A percentile compares a stretch with the other conserved stretches of the same genome.
phyloP scores from a whole-genome alignment of 495 filamentous ascomycete species.

The Hypoxylon fuscum region DNA sequence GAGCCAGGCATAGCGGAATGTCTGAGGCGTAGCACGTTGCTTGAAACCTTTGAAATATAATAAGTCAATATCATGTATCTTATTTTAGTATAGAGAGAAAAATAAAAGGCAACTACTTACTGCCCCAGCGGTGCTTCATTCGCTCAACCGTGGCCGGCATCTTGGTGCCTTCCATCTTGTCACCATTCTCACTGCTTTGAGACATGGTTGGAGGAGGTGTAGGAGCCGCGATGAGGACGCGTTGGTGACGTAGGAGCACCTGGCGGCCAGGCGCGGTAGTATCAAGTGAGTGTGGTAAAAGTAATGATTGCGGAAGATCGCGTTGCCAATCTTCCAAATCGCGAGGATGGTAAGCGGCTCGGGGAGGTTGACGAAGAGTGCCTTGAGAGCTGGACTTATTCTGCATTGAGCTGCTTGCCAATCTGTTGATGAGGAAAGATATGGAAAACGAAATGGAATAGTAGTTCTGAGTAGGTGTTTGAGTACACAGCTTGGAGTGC shows the following conservation, averaged over 20 bases:
- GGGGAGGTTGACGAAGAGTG: too few species aligned
- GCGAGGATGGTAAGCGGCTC: too few species aligned
- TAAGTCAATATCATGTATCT: neutral
- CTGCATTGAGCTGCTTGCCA: too few species aligned
- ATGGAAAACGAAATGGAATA: too few species aligned
- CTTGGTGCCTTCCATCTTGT: neutral
- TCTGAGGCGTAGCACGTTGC: constrained; percentile 6
- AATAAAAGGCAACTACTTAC: constrained; percentile 8
- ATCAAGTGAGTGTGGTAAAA: constrained; percentile 21
- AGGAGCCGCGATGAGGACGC: constrained; percentile 12
- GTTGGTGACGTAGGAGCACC: constrained; percentile 26
- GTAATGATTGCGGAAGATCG: constrained; percentile 22
- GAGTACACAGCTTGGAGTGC: too few species aligned
- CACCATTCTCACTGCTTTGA: neutral
- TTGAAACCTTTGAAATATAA: constrained; percentile 14
- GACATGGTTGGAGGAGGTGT: neutral
- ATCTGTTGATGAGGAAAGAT: too few species aligned
- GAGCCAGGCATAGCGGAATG: constrained; percentile 22
- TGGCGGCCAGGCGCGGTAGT: constrained; percentile 7
- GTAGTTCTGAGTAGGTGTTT: too few species aligned
- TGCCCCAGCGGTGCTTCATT: neutral
- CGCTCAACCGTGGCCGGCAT: constrained; percentile 1
- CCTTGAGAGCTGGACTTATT: too few species aligned
- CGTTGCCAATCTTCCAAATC: constrained; percentile 11
- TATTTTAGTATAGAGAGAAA: neutral